phyloP scores from a whole-genome alignment of 1,284 basidiomycete species.

The Inonotus obliquus region DNA sequence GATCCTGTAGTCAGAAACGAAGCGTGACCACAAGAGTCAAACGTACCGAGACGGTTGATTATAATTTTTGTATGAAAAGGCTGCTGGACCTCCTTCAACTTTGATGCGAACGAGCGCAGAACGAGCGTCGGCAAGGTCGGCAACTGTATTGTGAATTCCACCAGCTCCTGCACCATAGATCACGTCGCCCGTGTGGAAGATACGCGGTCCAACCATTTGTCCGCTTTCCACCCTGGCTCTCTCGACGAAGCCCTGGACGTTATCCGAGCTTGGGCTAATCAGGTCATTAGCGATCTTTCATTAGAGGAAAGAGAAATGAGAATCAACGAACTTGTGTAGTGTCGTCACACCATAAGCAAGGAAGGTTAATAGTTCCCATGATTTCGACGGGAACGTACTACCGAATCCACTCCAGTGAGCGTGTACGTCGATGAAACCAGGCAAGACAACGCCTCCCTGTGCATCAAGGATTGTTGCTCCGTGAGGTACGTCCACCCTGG shows the following conservation, averaged over 20 bases:
- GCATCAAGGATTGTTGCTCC: conserved; percentile 52
- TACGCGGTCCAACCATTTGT: conserved; percentile 60
- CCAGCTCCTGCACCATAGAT: conserved; percentile 58
- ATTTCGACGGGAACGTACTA: conserved; percentile 50
- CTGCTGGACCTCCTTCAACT: conserved; percentile 61
- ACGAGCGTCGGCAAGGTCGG: conserved; percentile 52
- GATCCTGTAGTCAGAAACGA: too few relatives aligned
- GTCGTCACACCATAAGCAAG: conserved; percentile 75
- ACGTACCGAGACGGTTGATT: conserved; percentile 58
- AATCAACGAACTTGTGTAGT: conserved; percentile 56
- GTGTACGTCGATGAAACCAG: conserved; percentile 72
- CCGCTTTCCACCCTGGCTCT: conserved; percentile 64
- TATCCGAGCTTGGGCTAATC: conserved; percentile 57
- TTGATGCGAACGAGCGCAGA: conserved; percentile 64
- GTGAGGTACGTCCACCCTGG: conserved; percentile 35
- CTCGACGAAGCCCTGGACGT: conserved; percentile 56
- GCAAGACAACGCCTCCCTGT: conserved; percentile 56
- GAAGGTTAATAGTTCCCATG: conserved; percentile 72
- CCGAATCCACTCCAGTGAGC: conserved; percentile 62
- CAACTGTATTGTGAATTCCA: conserved; percentile 57
- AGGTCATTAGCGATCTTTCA: neutral
- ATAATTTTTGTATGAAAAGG: conserved; percentile 75
- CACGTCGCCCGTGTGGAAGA: conserved; percentile 61
- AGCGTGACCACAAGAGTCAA: neutral
- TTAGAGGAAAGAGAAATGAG: neutral